A percentile compares a stretch with the other conserved stretches of the same genome.
These are phyloP conservation scores for Sclerotiophoma versabilis DNA, from an alignment of 2,329 filamentous ascomycete genomes.

Conservation along the genomic window DNA sequence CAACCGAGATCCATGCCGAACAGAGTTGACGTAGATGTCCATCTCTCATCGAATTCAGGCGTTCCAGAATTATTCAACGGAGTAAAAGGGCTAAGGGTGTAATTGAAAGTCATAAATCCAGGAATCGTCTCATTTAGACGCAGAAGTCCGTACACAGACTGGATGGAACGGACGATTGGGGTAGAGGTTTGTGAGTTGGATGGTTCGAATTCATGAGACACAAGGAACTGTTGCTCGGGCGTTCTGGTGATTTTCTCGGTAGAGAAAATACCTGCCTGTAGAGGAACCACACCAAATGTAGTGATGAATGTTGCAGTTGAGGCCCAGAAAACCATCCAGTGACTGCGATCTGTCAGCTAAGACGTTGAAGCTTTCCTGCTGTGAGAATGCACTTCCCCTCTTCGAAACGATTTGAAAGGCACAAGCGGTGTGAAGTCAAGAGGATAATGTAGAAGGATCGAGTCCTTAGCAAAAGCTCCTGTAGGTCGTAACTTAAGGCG, in stretches of 20 bases:
- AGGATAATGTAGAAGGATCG: constrained; percentile 62
- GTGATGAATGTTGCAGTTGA: constrained; percentile 58
- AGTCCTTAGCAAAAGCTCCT: constrained; percentile 55
- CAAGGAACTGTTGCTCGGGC: constrained; percentile 4
- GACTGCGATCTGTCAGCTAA: too few relatives aligned
- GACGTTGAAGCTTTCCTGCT: too few relatives aligned
- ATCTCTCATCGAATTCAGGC: constrained; percentile 24
- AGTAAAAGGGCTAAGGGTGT: constrained; percentile 54
- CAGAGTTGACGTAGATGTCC: constrained; percentile 31
- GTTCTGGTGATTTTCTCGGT: constrained; percentile 33
- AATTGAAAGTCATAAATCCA: constrained; percentile 52
- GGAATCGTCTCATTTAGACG: constrained; percentile 58
- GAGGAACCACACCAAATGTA: constrained; percentile 62
- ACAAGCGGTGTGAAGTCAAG: constrained; percentile 55
- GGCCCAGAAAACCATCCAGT: constrained; percentile 60
- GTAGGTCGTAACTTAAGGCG: constrained; percentile 58
- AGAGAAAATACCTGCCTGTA: constrained; percentile 61
- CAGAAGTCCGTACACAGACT: constrained; percentile 55
- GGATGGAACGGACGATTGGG: constrained; percentile 51
- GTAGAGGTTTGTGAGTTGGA: constrained; percentile 33
- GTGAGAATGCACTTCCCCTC: not conserved
- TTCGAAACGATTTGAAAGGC: constrained; percentile 28
- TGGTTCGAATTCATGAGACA: constrained; percentile 32
- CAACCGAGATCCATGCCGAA: constrained; percentile 47
- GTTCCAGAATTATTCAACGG: too few relatives aligned